Conservation (phyloP, 2,329 filamentous ascomycete genomes). For the Diaporthe capsici region DNA sequence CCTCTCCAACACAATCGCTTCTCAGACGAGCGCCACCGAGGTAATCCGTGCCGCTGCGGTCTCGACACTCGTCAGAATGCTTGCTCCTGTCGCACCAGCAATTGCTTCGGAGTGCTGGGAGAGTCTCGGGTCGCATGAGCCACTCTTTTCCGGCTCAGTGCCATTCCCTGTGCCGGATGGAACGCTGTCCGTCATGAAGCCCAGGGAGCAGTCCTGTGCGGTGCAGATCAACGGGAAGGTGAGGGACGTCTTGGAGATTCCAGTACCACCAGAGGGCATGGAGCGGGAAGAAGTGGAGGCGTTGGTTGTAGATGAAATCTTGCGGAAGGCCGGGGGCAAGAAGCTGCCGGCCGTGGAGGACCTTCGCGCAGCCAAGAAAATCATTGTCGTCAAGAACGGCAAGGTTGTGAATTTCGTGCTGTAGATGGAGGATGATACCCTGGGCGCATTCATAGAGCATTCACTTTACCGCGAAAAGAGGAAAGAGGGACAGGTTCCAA, state of each 20-base stretch:
- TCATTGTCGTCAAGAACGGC: conserved; percentile 76
- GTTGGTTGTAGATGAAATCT: conserved; percentile 74
- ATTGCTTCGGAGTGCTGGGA: conserved; percentile 87
- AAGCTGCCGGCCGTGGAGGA: conserved; percentile 65
- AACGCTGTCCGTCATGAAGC: conserved; percentile 63
- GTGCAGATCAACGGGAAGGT: conserved; percentile 88
- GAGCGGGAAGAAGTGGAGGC: conserved; percentile 62
- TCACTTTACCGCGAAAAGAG: not conserved
- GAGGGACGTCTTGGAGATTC: conserved; percentile 76
- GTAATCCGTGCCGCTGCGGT: conserved; percentile 64
- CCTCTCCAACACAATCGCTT: conserved; percentile 78
- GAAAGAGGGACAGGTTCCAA: not conserved
- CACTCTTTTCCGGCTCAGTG: conserved; percentile 60
- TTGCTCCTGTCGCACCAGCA: conserved; percentile 85
- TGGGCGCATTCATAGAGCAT: conserved; percentile 11
- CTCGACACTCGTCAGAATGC: conserved; percentile 75
- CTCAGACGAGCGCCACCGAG: conserved; percentile 57
- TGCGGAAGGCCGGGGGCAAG: conserved; percentile 71
- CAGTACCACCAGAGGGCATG: conserved; percentile 60
- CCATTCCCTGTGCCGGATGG: conserved; percentile 73
- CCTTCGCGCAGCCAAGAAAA: conserved; percentile 69
- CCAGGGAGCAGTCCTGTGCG: conserved; percentile 69
- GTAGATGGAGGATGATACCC: conserved; percentile 46
- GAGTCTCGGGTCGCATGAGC: conserved; percentile 59
- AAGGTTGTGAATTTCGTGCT: conserved; percentile 83